Evolutionary conservation across 768 basidiomycete genomes (phyloP), one percentile per base, ranked within the genome.

Genomic region (Kwoniella botswanensis): DNA sequence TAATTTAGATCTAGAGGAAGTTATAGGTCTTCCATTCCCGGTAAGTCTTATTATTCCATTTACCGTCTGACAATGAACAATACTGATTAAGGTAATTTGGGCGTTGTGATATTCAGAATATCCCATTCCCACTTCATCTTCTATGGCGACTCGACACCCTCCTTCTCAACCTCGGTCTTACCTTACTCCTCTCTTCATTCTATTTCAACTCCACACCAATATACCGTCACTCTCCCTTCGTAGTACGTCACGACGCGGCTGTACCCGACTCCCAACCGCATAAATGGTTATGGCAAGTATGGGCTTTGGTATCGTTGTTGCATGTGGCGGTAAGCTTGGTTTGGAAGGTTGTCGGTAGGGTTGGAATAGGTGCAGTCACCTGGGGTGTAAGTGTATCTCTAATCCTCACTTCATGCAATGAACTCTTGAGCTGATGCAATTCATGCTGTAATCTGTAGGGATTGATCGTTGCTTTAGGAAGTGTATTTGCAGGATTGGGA

Each of bases 111-210:
- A 41, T 15, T 26, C 71, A 82, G 81, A 81, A 76, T 68, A 83
- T 83, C 57, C 79, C 82, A 0, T 74, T 83, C 71, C 74, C 80
- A 0, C 71, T 83, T 11, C 82, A 82, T 43, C 74, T 82, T 10
- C 69, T 83, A 12, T 83, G 82, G 82, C 71, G 82, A 43, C 72
- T 83, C 43, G 82, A 83, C 44, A 82, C 81, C 55, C 74, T 83
- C 1, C 75, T 83, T 2, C 75, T 83, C 35, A 83, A 83, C 50
- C 76, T 83, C 41, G 82, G 82, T 35, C 67, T 83, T 2, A 83
- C 82, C 26, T 70, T 83, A 1, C 70, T 82, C 53, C 67, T 81
- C 13, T 82, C 82, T 3, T 77, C 82, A n/a, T 83, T 75, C 76
- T 83, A 80, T 65, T 83, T 76, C 76, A 71, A 83, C 72, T 74